phyloP scores from a whole-genome alignment of 441 rosid species.

The Erodium chrysanthum region DNA sequence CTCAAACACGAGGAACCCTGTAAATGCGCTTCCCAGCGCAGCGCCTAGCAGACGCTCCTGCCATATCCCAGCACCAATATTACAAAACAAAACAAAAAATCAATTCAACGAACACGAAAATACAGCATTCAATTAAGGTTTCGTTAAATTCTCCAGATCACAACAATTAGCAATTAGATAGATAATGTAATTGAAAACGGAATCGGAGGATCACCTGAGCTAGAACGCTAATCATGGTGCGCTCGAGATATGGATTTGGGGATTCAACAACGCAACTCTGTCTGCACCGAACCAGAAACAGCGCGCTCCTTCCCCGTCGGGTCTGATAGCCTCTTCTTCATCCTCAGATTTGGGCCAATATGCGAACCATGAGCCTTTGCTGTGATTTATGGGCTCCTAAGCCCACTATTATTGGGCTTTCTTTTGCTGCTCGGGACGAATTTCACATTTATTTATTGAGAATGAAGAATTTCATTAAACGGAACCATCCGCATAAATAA shows the following conservation, averaged over 20 bases:
- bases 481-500: too few relatives aligned
- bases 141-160: background rate
- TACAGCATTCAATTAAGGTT: background rate
- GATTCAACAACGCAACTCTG: background rate
- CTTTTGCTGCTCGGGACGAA: background rate
- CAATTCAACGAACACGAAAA: background rate
- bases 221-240: constrained; percentile 52
- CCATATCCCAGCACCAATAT: constrained; percentile 2
- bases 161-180: background rate
- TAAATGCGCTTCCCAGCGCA: constrained; percentile 48
- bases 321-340: background rate
- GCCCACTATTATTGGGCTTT: background rate
- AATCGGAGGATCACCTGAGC: constrained; percentile 33
- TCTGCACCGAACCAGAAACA: background rate
- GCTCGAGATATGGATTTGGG: background rate
- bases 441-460: background rate
- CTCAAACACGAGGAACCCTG: constrained; percentile 47
- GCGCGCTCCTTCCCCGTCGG: background rate
- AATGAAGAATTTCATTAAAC: too few relatives aligned
- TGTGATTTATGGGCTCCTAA: background rate
- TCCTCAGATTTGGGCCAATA: background rate
- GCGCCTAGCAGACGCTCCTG: constrained; percentile 76
- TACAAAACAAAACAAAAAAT: background rate
- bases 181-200: too few relatives aligned
- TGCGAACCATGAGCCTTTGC: background rate